Conservation (phyloP, 148 eudicot genomes). For the Persicaria maculosa region DNA sequence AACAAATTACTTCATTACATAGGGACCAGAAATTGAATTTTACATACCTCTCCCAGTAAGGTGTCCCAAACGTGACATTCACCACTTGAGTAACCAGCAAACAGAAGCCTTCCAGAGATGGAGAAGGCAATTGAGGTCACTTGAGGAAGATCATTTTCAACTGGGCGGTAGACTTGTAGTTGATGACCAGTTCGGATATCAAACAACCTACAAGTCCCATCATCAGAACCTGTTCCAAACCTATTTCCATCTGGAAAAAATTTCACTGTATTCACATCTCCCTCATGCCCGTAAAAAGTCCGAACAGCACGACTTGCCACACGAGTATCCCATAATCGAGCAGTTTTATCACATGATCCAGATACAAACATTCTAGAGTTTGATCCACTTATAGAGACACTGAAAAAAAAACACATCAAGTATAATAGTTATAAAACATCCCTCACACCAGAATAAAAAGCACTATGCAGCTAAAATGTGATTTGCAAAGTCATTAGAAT, state of each 20-base stretch:
- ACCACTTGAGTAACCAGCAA: slow-evolving; percentile 83
- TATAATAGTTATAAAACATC: background rate
- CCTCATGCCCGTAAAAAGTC: slow-evolving; percentile 88
- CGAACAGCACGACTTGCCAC: slow-evolving; percentile 94
- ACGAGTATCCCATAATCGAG: slow-evolving; percentile 94
- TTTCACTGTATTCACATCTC: slow-evolving; percentile 92
- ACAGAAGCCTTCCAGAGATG: slow-evolving; percentile 86
- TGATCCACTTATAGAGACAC: slow-evolving; percentile 70
- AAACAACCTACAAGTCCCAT: slow-evolving; percentile 82
- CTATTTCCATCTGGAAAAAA: slow-evolving; percentile 97
- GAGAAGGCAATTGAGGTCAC: slow-evolving; percentile 90
- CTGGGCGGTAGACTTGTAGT: slow-evolving; percentile 73
- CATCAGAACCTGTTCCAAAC: slow-evolving; percentile 97
- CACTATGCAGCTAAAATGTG: background rate
- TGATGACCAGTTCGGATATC: slow-evolving; percentile 98
- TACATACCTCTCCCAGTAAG: slow-evolving; percentile 68
- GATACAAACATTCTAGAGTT: slow-evolving; percentile 78
- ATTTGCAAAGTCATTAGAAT: slow-evolving; percentile 2
- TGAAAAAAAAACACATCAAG: slow-evolving; percentile 24
- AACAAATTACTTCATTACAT: background rate
- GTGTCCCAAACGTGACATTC: slow-evolving; percentile 98
- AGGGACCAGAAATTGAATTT: background rate
- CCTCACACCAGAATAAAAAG: background rate
- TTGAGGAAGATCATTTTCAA: slow-evolving; percentile 50
- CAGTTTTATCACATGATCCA: slow-evolving; percentile 91